Base-by-base conservation (phyloP, 768 basidiomycete species). In the Floccularia luteovirens region DNA sequence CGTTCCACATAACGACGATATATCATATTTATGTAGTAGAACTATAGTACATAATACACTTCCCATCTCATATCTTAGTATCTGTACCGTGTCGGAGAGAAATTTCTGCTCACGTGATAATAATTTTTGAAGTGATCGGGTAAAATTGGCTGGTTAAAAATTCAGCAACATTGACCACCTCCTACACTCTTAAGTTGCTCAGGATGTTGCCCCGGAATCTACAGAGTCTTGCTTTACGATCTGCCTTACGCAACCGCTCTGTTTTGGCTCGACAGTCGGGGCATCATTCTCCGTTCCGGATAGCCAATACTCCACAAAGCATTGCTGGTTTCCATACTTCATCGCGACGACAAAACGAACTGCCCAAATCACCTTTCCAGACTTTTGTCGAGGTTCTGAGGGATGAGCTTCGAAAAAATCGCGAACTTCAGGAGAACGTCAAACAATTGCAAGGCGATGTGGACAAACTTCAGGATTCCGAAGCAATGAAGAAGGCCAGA, bases 361-460 rank as follows among this genome's bases (percentile, higher is more conserved):
- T 74, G 3, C 86, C 87, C 3, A 90, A 88, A 57, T 96, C 91
- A 3, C 96, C 96, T 1, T 97, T 96, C 55, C 84, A 89, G 60
- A 91, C 91, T 2, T 99, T 99, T 49, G 91, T 97, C 5, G 88
- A 98, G 24, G 91, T 93, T 14, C 68, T 99, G 32, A 79, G 75
- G 49, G 92, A 96, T 39, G 96, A 99, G 64, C 64, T 99, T 32
- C 72, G 78, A 57, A 98, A 97, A 72, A 94, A 90, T 56, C 67
- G 91, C 47, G 93, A 94, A 58, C 70, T 96, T 36, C 90, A 94
- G 65, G 93, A 98, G 24, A 94, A 94, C 62, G 85, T 97, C 35
- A 93, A 92, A 67, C 90, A 96, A 63, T 72, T 99, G 13, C 90
- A 94, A 63, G 96, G 96, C 46, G 92, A 98, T 60, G 94, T 96